phyloP scores from a whole-genome alignment of 1,284 basidiomycete genomes.

The Meira miltonrushii region DNA sequence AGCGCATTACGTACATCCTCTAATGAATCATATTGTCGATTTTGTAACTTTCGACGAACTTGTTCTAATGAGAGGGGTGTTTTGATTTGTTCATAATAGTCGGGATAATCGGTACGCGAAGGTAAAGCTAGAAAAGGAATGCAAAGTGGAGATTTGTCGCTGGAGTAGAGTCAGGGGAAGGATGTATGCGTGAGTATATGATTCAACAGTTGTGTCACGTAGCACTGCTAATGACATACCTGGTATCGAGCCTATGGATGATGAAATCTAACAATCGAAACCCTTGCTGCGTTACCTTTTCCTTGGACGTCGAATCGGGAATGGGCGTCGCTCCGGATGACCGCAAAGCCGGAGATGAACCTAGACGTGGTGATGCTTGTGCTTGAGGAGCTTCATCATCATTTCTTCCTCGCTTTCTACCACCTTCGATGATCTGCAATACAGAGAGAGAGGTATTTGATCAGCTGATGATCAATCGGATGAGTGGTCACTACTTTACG shows the following conservation, averaged over 20 bases:
- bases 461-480: no score
- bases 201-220: background rate
- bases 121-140: constrained; percentile 72
- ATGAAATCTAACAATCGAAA: constrained; percentile 17
- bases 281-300: constrained; percentile 5
- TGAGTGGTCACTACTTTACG: no score
- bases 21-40: constrained; percentile 63
- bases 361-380: background rate
- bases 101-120: constrained; percentile 72
- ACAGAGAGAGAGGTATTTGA: no score
- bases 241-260: constrained; percentile 9
- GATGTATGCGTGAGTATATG: background rate
- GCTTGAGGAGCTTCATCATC: constrained; percentile 12
- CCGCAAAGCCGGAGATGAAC: no score
- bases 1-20: constrained; percentile 73
- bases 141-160: constrained; percentile 56
- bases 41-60: constrained; percentile 66
- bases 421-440: constrained; percentile 27
- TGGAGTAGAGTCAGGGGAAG: background rate
- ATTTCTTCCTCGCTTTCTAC: constrained; percentile 28
- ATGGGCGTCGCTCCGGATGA: no score
- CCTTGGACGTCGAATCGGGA: no score
- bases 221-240: background rate
- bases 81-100: constrained; percentile 83
- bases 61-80: constrained; percentile 78